Evolutionary conservation across 2,329 filamentous ascomycete genomes (phyloP).

Genomic region (Huntiella bhutanensis): DNA sequence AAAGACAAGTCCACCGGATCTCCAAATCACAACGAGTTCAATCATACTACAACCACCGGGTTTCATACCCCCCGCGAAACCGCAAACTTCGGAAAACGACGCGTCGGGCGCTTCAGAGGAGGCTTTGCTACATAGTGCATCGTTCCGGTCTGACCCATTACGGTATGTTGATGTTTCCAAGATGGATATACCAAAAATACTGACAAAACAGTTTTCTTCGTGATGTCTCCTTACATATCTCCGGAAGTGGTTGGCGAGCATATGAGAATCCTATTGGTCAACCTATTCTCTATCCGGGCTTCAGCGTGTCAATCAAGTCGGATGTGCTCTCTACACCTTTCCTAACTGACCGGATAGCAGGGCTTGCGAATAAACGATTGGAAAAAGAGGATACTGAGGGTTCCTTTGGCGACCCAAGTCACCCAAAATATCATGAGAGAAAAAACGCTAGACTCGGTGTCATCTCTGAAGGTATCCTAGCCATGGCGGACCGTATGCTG

Average conservation of each 20-base stretch:
- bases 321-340: constrained; percentile 58
- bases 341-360: constrained; percentile 52
- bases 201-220: constrained; percentile 54
- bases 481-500: constrained; percentile 72
- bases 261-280: constrained; percentile 85
- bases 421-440: constrained; percentile 1
- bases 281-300: constrained; percentile 82
- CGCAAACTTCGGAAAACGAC: constrained; percentile 3
- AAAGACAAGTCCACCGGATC: constrained; percentile 37
- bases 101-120: constrained; percentile 29
- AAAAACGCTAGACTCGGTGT: constrained; percentile 11
- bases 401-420: constrained; percentile 27
- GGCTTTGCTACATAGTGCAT: constrained; percentile 65
- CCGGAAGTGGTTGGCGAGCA: constrained; percentile 83
- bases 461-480: constrained; percentile 42
- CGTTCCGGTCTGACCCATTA: constrained; percentile 55
- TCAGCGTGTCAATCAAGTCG: constrained; percentile 73
- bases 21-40: constrained; percentile 56
- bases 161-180: constrained; percentile 23
- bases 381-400: constrained; percentile 43
- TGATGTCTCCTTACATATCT: constrained; percentile 83
- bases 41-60: constrained; percentile 59
- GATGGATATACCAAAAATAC: background rate
- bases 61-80: constrained; percentile 33
- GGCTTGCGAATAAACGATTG: constrained; percentile 67